Conservation (phyloP, 805 yeast genomes). For the Ogataea nitratoaversa region DNA sequence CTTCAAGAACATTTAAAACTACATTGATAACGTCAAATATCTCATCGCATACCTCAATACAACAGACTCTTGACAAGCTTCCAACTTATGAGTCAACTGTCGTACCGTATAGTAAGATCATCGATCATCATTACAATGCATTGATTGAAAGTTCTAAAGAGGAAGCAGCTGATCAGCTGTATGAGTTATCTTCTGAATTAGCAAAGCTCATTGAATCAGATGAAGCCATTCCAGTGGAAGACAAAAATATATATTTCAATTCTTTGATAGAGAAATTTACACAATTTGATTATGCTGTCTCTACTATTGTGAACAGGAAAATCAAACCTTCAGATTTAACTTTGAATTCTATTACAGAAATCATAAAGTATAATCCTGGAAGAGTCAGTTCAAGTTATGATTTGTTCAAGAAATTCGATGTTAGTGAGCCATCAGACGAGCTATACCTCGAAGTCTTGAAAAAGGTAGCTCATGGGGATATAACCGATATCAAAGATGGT, state of each 20-base stretch:
- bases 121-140: slow-evolving; percentile 1
- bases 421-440: slow-evolving; percentile 4
- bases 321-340: slow-evolving; percentile 5
- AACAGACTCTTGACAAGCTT: slow-evolving; percentile 1
- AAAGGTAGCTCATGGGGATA: slow-evolving; percentile 22
- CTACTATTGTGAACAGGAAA: slow-evolving; percentile 14
- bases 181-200: slow-evolving; percentile 1
- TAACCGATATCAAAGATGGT: slow-evolving; percentile 19
- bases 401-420: slow-evolving; percentile 15
- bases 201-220: background rate
- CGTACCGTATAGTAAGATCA: background rate
- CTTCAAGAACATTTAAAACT: background rate
- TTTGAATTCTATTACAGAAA: slow-evolving; percentile 17
- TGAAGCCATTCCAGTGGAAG: slow-evolving; percentile 6
- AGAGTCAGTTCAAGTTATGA: slow-evolving; percentile 33
- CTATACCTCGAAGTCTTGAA: slow-evolving; percentile 13
- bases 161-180: slow-evolving; percentile 1
- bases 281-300: slow-evolving; percentile 24
- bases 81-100: background rate
- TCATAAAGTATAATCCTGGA: slow-evolving; percentile 34
- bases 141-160: background rate
- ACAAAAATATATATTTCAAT: slow-evolving; percentile 19
- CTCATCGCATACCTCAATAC: background rate
- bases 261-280: slow-evolving; percentile 22
- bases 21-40: background rate